phyloP scores from a whole-genome alignment of 2,329 filamentous ascomycete species.

The Ciborinia camelliae region DNA sequence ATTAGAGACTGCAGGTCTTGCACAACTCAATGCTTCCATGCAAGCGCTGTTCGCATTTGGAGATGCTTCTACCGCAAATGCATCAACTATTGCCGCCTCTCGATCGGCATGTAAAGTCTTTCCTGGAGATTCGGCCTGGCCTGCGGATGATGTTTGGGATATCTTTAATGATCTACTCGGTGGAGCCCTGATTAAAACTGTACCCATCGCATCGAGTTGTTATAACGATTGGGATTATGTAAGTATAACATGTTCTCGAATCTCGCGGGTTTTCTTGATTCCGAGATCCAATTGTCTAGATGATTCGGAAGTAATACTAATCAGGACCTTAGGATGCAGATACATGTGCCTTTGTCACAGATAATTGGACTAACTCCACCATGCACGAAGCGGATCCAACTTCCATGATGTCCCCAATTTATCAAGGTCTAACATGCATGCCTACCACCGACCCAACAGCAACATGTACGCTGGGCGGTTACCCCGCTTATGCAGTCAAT shows the following conservation, averaged over 20 bases:
- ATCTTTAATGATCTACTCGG: constrained; percentile 45
- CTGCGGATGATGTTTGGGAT: constrained; percentile 45
- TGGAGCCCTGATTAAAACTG: constrained; percentile 44
- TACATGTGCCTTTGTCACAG: constrained; percentile 37
- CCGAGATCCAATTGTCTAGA: background rate
- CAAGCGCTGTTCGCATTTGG: constrained; percentile 8
- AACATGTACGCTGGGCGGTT: constrained; percentile 23
- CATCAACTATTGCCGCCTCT: background rate
- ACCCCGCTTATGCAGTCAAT: constrained; percentile 30
- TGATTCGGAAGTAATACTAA: constrained; percentile 40
- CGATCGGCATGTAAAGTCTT: constrained; percentile 25
- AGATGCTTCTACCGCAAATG: constrained; percentile 2
- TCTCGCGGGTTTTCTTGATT: background rate
- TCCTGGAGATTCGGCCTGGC: constrained; percentile 43
- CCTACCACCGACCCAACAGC: constrained; percentile 11
- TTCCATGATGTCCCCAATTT: constrained; percentile 49
- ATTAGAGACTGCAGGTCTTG: background rate
- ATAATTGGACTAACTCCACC: constrained; percentile 38
- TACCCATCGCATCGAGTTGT: constrained; percentile 41
- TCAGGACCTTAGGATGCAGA: constrained; percentile 31
- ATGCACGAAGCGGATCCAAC: constrained; percentile 41
- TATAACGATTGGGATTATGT: constrained; percentile 2
- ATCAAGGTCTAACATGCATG: constrained; percentile 41
- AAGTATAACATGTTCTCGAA: background rate
- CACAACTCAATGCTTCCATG: constrained; percentile 12